phyloP scores from a whole-genome alignment of 2,329 filamentous ascomycete genomes.

The Ascochyta lentis region DNA sequence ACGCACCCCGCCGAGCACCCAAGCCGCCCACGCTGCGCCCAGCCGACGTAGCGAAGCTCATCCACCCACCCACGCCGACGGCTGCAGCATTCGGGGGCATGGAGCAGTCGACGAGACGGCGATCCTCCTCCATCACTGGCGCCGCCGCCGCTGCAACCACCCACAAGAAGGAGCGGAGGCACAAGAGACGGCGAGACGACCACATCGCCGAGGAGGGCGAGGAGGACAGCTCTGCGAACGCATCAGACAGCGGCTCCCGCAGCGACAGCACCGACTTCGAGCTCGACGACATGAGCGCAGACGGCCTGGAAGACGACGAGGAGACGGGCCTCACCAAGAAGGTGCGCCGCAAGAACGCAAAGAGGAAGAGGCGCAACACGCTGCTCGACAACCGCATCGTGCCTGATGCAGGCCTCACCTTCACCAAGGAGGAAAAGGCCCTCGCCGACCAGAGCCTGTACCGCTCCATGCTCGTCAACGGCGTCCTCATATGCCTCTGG shows the following conservation, averaged over 20 bases:
- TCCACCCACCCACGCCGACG: slow-evolving; percentile 42
- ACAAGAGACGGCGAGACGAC: slow-evolving; percentile 36
- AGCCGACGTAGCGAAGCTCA: slow-evolving; percentile 31
- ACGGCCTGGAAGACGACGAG: slow-evolving; percentile 81
- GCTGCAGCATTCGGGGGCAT: slow-evolving; percentile 23
- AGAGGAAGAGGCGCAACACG: slow-evolving; percentile 71
- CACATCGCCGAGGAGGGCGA: slow-evolving; percentile 47
- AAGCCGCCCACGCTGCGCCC: slow-evolving; percentile 16
- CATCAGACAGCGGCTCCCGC: slow-evolving; percentile 40
- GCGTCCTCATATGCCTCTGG: slow-evolving; percentile 84
- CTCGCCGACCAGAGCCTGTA: slow-evolving; percentile 77
- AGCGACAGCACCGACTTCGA: slow-evolving; percentile 61
- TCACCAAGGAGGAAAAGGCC: slow-evolving; percentile 75
- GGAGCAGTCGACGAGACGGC: slow-evolving; percentile 34
- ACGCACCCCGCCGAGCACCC: slow-evolving; percentile 16
- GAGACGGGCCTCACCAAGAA: slow-evolving; percentile 83
- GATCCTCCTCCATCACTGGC: slow-evolving; percentile 46
- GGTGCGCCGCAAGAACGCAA: slow-evolving; percentile 72
- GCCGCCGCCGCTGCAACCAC: slow-evolving; percentile 31
- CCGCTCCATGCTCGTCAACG: slow-evolving; percentile 74
- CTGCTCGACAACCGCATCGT: slow-evolving; percentile 74
- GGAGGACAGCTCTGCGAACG: slow-evolving; percentile 32
- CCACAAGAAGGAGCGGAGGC: slow-evolving; percentile 31
- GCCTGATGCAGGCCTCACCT: slow-evolving; percentile 47
- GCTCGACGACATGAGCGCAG: slow-evolving; percentile 66